Base-by-base conservation (phyloP, 2,329 filamentous ascomycete species). In the Allantophomopsis lycopodina region DNA sequence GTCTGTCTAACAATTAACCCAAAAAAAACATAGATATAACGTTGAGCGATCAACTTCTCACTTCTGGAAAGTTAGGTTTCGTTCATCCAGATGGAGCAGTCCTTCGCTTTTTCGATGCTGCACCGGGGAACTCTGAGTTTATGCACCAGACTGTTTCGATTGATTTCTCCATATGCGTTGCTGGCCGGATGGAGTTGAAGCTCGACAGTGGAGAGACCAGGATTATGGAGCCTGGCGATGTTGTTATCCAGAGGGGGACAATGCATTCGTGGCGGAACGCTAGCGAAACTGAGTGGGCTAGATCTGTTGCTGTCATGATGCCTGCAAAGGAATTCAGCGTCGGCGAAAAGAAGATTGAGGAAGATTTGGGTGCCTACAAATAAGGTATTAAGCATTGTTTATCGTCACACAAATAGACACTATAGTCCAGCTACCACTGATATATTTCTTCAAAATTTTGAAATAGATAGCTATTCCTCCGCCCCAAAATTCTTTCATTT, bases 81-180 rank as follows among this genome's bases (percentile, higher is more conserved):
- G 23, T 28, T 28, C 23, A 28, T 10, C 23, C 4, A 8, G 11
- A 28, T 3, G 23, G 23, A 3, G 23, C 23, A 28, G 50, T 52
- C 1, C 43, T 52, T 2, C 41, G 51, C 3, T 44, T 46, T 6
- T 50, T 54, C 0, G 52, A 55, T 32, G 48, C 53, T 23, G 40
- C 42, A 1, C 52, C 52, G 0, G 40, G 38, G 1, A 13, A 15
- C 2, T n/a, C 20, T 2, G 42, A 53, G 8, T 60, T 60, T 1
- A 62, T 66, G 60, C 64, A 66, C 43, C 58, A 60, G 14, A 66
- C 63, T 1, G 40, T 53, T 16, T 64, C 54, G 39, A 46, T 65
- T 14, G 64, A 68, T 46, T 66, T 68, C 13, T 13, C 66, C 7
- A 50, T 55, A 7, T 63, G 64, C 2, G 54, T 57, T 40, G 56